Percentiles rank a stretch among this genome's conserved stretches.
These are phyloP conservation scores for Populus nigra DNA, from an alignment of 345 rosid species.

Conservation along the genomic window DNA sequence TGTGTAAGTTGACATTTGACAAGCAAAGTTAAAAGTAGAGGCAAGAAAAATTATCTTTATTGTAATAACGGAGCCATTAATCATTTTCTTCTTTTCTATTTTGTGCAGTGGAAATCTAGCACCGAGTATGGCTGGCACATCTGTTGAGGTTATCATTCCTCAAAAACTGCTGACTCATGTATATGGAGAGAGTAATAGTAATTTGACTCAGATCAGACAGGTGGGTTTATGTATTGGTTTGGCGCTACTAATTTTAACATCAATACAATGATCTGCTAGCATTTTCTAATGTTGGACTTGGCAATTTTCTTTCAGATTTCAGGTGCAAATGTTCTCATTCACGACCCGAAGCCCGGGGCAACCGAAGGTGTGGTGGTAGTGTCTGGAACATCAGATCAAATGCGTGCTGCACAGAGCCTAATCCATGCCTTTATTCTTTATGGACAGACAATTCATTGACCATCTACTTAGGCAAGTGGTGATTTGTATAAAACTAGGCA, in stretches of 20 bases:
- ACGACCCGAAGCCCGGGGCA: slow-evolving; percentile 63
- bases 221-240: slow-evolving; percentile 30
- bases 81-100: not conserved
- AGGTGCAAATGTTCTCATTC: slow-evolving; percentile 64
- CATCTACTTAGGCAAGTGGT: not conserved
- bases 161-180: slow-evolving; percentile 52
- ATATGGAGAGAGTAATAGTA: slow-evolving; percentile 64
- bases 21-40: not conserved
- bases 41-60: not conserved
- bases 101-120: slow-evolving; percentile 48
- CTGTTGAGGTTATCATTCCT: slow-evolving; percentile 68
- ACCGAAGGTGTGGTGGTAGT: slow-evolving; percentile 58
- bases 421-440: slow-evolving; percentile 67
- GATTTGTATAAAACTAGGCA: not conserved
- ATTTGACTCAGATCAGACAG: slow-evolving; percentile 62
- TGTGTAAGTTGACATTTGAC: not conserved
- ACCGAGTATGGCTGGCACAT: slow-evolving; percentile 29
- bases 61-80: not conserved
- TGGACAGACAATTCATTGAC: slow-evolving; percentile 33
- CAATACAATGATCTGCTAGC: not conserved
- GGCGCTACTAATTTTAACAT: not conserved
- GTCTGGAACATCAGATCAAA: slow-evolving; percentile 63
- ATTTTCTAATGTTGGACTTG: not conserved
- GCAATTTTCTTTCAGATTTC: slow-evolving; percentile 45
- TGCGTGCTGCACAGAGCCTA: slow-evolving; percentile 65